A percentile compares a stretch with the other conserved stretches of the same genome.
phyloP scores from a whole-genome alignment of 805 yeast species.

The Tetrapisispora fleetii region DNA sequence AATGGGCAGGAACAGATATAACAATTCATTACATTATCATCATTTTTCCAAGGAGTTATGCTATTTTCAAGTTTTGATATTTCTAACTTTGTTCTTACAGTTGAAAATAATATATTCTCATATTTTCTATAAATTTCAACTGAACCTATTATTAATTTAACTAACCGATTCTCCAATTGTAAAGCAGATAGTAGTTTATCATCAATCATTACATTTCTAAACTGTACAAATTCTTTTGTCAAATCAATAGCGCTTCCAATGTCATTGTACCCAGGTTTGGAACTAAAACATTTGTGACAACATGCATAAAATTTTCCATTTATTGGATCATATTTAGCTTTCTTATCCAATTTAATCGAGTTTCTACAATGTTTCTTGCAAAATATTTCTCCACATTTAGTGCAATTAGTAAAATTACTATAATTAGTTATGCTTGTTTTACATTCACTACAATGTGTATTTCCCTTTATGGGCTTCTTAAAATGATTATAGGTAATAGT shows the following conservation, averaged over 20 bases:
- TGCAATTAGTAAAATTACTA: conserved; percentile 44
- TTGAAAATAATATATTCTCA: conserved; percentile 16
- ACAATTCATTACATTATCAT: conserved; percentile 41
- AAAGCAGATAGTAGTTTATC: conserved; percentile 43
- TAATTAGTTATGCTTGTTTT: conserved; percentile 47
- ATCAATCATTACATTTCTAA: conserved; percentile 39
- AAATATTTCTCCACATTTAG: conserved; percentile 64
- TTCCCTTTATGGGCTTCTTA: conserved; percentile 28
- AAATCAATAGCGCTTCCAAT: conserved; percentile 39
- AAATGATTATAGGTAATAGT: conserved; percentile 28
- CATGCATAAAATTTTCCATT: conserved; percentile 62
- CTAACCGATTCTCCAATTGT: conserved; percentile 51
- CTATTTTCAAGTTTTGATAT: conserved; percentile 36
- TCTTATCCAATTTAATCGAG: conserved; percentile 39
- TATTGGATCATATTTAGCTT: conserved; percentile 37
- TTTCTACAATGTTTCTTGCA: conserved; percentile 57
- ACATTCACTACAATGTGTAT: conserved; percentile 31
- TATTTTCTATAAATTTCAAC: conserved; percentile 18
- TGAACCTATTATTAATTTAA: conserved; percentile 33
- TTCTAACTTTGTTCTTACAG: conserved; percentile 20
- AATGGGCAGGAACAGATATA: conserved; percentile 53
- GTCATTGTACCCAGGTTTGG: conserved; percentile 44
- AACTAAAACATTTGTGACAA: conserved; percentile 51
- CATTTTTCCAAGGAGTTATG: conserved; percentile 60
- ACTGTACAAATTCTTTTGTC: conserved; percentile 33